These are phyloP conservation scores for Leishmania aethiopica DNA, from an alignment of 208 protist genomes.

Conservation along the genomic window DNA sequence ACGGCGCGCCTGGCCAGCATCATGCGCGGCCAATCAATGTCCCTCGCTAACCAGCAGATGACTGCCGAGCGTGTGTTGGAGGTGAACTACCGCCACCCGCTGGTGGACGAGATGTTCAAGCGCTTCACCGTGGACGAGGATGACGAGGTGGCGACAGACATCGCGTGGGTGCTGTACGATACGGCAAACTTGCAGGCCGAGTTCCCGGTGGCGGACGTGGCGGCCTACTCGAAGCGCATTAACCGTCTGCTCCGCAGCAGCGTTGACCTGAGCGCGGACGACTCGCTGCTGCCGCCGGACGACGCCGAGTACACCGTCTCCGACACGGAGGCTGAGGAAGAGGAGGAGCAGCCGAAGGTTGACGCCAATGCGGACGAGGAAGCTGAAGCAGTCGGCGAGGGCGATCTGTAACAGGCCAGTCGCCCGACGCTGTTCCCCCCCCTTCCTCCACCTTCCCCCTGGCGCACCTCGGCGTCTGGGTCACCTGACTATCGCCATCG, in stretches of 20 bases:
- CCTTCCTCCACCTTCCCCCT: not conserved
- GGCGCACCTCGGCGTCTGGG: not conserved
- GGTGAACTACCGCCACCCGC: conserved; percentile 97
- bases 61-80: conserved; percentile 95
- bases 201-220: conserved; percentile 89
- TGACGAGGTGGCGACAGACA: conserved; percentile 87
- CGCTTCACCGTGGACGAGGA: conserved; percentile 83
- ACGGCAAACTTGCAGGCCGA: conserved; percentile 94
- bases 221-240: conserved; percentile 84
- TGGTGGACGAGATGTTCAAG: conserved; percentile 94
- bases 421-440: not conserved
- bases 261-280: conserved; percentile 77
- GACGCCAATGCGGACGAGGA: not conserved
- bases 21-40: conserved; percentile 95
- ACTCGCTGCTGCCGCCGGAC: conserved; percentile 69
- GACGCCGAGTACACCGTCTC: conserved; percentile 76
- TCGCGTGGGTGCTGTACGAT: conserved; percentile 96
- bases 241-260: conserved; percentile 88
- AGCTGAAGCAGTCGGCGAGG: not conserved
- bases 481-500: not conserved
- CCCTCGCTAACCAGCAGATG: conserved; percentile 37
- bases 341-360: conserved; percentile 14
- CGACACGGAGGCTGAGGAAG: conserved; percentile 31
- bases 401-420: conserved; percentile 32
- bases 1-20: conserved; percentile 98